Percentiles rank a stretch among this genome's conserved stretches.
Conservation (phyloP, 805 yeast genomes). For the Danielia oregonensis region DNA sequence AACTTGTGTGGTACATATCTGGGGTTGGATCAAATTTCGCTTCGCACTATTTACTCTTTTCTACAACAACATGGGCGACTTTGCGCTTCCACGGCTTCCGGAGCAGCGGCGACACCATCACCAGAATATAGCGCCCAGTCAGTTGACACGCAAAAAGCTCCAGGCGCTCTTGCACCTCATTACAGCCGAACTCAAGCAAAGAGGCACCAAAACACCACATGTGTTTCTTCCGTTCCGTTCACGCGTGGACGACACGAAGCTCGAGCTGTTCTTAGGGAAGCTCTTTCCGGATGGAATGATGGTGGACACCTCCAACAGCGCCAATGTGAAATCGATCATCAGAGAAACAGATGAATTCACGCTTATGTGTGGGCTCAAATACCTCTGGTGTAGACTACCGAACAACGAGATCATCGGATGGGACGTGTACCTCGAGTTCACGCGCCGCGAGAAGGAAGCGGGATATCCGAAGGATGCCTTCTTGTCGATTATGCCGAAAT, state of each 20-base stretch:
- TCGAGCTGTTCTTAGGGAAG: slow-evolving; percentile 52
- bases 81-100: slow-evolving; percentile 8
- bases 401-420: slow-evolving; percentile 80
- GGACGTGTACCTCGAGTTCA: slow-evolving; percentile 74
- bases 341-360: slow-evolving; percentile 59
- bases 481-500: slow-evolving; percentile 76
- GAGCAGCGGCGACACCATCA: slow-evolving; percentile 4
- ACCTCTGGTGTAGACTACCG: slow-evolving; percentile 83
- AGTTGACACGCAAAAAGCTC: slow-evolving; percentile 62
- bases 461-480: slow-evolving; percentile 72
- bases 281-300: slow-evolving; percentile 60
- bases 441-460: slow-evolving; percentile 57
- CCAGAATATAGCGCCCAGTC: slow-evolving; percentile 18
- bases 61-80: slow-evolving; percentile 1
- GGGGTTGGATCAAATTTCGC: no score
- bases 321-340: slow-evolving; percentile 42
- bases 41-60: no score
- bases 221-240: slow-evolving; percentile 76
- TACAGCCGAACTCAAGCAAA: slow-evolving; percentile 66
- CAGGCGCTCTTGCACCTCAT: slow-evolving; percentile 65
- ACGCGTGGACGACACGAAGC: slow-evolving; percentile 55
- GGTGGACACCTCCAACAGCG: slow-evolving; percentile 26
- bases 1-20: no score
- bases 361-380: slow-evolving; percentile 69
- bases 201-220: slow-evolving; percentile 62